These are phyloP conservation scores for Hypoxylon lenormandii DNA, from an alignment of 495 filamentous ascomycete genomes.

Conservation along the genomic window DNA sequence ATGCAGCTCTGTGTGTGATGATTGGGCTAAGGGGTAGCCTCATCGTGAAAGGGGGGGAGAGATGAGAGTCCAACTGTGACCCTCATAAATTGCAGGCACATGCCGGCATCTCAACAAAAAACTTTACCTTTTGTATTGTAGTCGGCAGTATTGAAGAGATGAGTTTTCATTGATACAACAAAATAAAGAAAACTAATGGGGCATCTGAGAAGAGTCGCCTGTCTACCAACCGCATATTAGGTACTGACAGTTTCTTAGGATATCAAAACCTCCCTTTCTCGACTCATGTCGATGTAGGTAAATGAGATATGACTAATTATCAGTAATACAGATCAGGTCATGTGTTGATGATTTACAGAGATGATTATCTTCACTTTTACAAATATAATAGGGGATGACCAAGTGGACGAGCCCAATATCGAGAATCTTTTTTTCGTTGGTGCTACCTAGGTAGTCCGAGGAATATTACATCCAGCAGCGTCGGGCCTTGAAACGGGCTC, in stretches of 20 bases:
- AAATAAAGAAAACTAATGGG: too few relatives aligned
- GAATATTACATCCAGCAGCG: slow-evolving; percentile 38
- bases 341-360: too few relatives aligned
- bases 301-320: too few relatives aligned
- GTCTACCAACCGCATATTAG: too few relatives aligned
- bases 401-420: slow-evolving; percentile 12
- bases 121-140: neutral
- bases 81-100: slow-evolving; percentile 14
- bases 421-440: slow-evolving; percentile 9
- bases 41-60: slow-evolving; percentile 4
- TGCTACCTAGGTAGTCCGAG: slow-evolving; percentile 10
- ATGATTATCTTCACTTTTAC: too few relatives aligned
- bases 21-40: slow-evolving; percentile 10
- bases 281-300: too few relatives aligned
- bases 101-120: slow-evolving; percentile 1
- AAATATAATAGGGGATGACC: slow-evolving; percentile 10
- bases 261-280: too few relatives aligned
- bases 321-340: too few relatives aligned
- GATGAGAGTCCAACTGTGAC: slow-evolving; percentile 8
- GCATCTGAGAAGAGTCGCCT: too few relatives aligned
- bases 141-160: too few relatives aligned
- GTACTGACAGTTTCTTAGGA: too few relatives aligned
- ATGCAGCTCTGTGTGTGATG: slow-evolving; percentile 3
- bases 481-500: slow-evolving; percentile 13
- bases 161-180: too few relatives aligned